phyloP scores from a whole-genome alignment of 352 stramenopile genomes.

The Phytophthora fragariae region DNA sequence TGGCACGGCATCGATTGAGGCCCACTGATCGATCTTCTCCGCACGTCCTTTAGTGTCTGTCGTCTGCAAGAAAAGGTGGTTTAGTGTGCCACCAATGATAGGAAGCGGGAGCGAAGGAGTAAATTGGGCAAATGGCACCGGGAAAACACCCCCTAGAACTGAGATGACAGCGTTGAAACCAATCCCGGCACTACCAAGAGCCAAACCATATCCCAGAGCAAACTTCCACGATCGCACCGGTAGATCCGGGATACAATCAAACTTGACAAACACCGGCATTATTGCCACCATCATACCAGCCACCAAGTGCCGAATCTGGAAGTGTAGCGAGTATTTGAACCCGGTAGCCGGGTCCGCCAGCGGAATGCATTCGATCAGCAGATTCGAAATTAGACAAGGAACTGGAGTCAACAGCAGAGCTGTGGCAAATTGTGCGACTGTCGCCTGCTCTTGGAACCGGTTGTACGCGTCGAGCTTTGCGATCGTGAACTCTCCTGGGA shows the following conservation, averaged over 20 bases:
- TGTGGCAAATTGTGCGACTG: neutral
- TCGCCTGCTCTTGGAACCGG: conserved; percentile 7
- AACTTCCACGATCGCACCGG: conserved; percentile 24
- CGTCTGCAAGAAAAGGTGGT: conserved; percentile 3
- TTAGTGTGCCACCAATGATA: conserved; percentile 7
- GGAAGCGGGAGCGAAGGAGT: conserved; percentile 17
- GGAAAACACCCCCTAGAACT: conserved; percentile 29
- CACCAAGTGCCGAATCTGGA: conserved; percentile 32
- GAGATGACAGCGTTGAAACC: conserved; percentile 27
- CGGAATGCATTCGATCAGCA: conserved; percentile 39
- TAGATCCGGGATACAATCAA: conserved; percentile 34
- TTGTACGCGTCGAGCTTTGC: conserved; percentile 40
- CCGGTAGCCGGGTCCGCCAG: conserved; percentile 17
- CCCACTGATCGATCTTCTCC: conserved; percentile 22
- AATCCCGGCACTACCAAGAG: conserved; percentile 24
- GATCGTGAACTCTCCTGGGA: conserved; percentile 40
- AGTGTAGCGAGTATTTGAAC: conserved; percentile 20
- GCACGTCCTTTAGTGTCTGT: neutral
- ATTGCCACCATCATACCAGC: conserved; percentile 6
- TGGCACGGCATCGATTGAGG: conserved; percentile 20
- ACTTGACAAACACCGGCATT: conserved; percentile 10
- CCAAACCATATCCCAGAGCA: conserved; percentile 5
- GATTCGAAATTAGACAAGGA: conserved; percentile 25
- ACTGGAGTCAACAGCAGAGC: conserved; percentile 34
- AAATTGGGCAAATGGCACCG: conserved; percentile 42